Conservation (phyloP, 2,329 filamentous ascomycete species). For the Cordyceps javanica region DNA sequence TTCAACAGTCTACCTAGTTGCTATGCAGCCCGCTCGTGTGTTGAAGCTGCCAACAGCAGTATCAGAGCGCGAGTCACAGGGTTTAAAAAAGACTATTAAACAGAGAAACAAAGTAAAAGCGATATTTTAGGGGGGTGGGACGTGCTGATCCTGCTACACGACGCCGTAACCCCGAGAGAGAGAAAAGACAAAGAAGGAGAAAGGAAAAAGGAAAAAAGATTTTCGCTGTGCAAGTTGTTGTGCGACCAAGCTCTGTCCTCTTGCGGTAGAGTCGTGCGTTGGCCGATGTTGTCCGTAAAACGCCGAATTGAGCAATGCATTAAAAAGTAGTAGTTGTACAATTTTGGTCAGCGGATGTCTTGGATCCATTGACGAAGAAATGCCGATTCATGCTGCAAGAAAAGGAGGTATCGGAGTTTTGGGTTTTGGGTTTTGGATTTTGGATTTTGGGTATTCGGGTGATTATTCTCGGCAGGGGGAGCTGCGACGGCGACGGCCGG, state of each 20-base stretch:
- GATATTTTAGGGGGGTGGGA: neutral
- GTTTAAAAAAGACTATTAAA: neutral
- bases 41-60: neutral
- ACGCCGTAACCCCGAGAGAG: neutral
- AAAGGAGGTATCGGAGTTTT: too few species aligned
- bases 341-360: neutral
- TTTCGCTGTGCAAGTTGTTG: constrained; percentile 4
- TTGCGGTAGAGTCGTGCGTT: neutral
- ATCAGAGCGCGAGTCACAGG: neutral
- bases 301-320: constrained; percentile 6
- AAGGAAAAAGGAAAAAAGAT: neutral
- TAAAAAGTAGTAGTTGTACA: neutral
- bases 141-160: neutral
- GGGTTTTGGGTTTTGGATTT: neutral
- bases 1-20: constrained; percentile 3
- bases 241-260: neutral
- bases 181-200: neutral
- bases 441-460: neutral
- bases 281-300: constrained; percentile 3
- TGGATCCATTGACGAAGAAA: neutral
- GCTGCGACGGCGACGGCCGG: constrained; percentile 44
- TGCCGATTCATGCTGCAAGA: neutral
- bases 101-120: neutral
- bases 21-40: neutral
- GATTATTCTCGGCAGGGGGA: constrained; percentile 21